Evolutionary conservation across 148 eudicot genomes (phyloP).

Genomic region (Mesembryanthemum crystallinum): DNA sequence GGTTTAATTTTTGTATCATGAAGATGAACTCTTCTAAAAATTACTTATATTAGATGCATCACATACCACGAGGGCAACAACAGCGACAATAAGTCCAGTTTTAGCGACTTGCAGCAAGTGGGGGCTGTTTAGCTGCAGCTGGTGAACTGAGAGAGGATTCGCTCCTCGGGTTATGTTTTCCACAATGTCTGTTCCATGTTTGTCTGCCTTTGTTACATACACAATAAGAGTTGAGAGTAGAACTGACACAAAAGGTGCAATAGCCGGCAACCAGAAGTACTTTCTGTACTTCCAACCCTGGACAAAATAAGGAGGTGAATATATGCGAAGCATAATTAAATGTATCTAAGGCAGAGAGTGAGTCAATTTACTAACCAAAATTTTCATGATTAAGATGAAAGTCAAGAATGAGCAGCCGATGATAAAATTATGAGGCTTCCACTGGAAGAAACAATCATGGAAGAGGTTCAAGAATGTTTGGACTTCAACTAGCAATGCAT

Average conservation of each 20-base stretch:
- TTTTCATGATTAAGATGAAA: conserved; percentile 66
- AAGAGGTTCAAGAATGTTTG: not conserved
- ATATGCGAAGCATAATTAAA: not conserved
- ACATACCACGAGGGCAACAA: too few species aligned
- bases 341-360: not conserved
- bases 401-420: conserved; percentile 68
- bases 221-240: conserved; percentile 52
- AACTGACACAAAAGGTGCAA: conserved; percentile 57
- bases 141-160: not conserved
- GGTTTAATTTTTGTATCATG: not conserved
- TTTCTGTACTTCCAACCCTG: conserved; percentile 61
- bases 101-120: too few species aligned
- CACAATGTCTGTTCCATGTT: conserved; percentile 59
- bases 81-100: too few species aligned
- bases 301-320: not conserved
- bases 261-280: conserved; percentile 59
- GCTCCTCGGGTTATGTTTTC: not conserved
- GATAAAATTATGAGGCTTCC: conserved; percentile 88
- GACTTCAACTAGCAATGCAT: not conserved
- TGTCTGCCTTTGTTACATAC: conserved; percentile 56
- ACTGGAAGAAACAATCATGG: conserved; percentile 36
- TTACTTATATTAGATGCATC: too few species aligned
- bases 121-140: too few species aligned
- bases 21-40: not conserved
- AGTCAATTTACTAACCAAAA: conserved; percentile 48